Base-by-base conservation (phyloP, 139 green algal species). In the Penium margaritaceum region DNA sequence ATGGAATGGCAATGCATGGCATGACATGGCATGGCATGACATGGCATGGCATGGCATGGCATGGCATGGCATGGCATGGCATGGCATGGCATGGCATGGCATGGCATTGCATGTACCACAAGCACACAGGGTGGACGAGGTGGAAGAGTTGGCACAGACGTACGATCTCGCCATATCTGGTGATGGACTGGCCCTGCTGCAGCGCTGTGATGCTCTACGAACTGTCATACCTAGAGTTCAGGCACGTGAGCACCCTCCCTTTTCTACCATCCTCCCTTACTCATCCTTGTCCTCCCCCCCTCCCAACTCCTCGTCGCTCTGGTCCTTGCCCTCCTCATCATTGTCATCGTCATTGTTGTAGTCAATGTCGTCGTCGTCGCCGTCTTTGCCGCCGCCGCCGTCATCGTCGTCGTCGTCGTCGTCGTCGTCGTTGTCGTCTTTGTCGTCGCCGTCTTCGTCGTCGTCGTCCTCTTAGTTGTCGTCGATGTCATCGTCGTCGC, bases 121-220 rank as follows among this genome's bases (percentile, higher is more conserved):
- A 5, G 47, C 3, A 32, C 9, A 33, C 68, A 64, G 6, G 1
- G 54, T 64, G 0, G 36, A 72, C 0, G 78, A 79, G 7, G 79
- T 93, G 32, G 71, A 90, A 58, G 51, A 75, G 58, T 69, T 97
- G 58, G 89, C 93, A 0, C 57, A 67, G 0, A 35, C 85, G 24
- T 95, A 90, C 70, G 93, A 98, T 84, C 84, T 98, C 24, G 95
- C 90, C 81, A 29, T 95, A 21, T 83, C 85, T 30, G 92, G 93
- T 1, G 90, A 96, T 70, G 89, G 78, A 0, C 77, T 97, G 68
- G 57, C 73, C 7, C 86, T 91, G 73, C 72, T 95, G 39, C 77
- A 90, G 62, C 81, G 80, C n/a, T 72, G 79, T 35, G 79, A 75
- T 2, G 57, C 37, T 34, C 72, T 79, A 19, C 30, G 7, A 64